Conservation (phyloP, 2,329 filamentous ascomycete species). For the Karstenula rhodostoma region DNA sequence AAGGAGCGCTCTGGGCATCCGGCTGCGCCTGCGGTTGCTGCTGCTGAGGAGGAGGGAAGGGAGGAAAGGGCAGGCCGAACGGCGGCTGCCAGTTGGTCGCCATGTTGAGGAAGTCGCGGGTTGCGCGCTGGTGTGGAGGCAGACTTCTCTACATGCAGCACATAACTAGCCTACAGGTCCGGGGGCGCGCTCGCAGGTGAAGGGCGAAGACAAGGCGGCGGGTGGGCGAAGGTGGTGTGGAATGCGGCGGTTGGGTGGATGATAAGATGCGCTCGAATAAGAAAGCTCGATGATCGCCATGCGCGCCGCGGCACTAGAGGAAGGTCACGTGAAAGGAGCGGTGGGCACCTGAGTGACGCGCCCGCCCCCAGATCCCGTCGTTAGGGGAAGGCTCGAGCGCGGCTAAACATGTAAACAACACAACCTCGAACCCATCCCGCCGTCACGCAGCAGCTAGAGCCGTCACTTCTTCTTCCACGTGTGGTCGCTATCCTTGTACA, state of each 20-base stretch:
- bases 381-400: constrained; percentile 24
- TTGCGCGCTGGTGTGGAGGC: constrained; percentile 1
- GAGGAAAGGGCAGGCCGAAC: constrained; percentile 34
- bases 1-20: constrained; percentile 14
- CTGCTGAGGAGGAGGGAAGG: constrained; percentile 25
- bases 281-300: constrained; percentile 9
- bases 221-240: not conserved
- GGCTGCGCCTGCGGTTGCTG: constrained; percentile 15
- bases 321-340: not conserved
- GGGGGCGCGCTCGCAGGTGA: not conserved
- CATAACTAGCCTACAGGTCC: not conserved
- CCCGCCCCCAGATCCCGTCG: constrained; percentile 14
- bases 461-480: constrained; percentile 19
- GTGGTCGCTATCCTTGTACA: constrained; percentile 35
- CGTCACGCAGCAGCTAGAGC: constrained; percentile 21
- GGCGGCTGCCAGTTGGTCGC: constrained; percentile 41
- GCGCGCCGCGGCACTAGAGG: not conserved
- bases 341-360: no score
- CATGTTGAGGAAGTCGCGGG: constrained; percentile 27
- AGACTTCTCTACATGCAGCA: not conserved
- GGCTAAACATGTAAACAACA: constrained; percentile 28
- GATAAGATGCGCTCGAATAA: constrained; percentile 10
- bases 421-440: constrained; percentile 16
- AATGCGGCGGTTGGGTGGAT: not conserved
- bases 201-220: not conserved